phyloP scores from a whole-genome alignment of 768 basidiomycete species.

The Tulasnella sp. region DNA sequence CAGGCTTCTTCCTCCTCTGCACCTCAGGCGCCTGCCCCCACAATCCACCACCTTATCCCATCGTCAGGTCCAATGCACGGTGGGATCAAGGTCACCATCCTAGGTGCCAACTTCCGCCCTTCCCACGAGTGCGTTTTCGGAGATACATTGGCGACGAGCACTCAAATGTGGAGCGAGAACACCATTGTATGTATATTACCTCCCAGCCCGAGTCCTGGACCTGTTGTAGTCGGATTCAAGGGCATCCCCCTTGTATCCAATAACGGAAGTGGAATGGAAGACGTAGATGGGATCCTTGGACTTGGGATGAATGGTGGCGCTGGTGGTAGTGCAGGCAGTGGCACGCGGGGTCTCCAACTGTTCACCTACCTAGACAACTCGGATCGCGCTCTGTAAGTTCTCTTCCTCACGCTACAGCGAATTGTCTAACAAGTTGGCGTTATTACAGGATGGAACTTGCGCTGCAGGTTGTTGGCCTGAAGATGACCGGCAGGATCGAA shows the following conservation, averaged over 20 bases:
- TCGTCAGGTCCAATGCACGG: slow-evolving; percentile 78
- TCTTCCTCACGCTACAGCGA: neutral
- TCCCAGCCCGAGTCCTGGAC: slow-evolving; percentile 66
- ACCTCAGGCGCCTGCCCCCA: slow-evolving; percentile 4
- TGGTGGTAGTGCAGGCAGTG: slow-evolving; percentile 23
- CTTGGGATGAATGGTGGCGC: neutral
- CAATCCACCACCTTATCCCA: slow-evolving; percentile 75
- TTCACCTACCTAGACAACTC: slow-evolving; percentile 90
- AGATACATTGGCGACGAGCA: slow-evolving; percentile 65
- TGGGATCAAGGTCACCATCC: slow-evolving; percentile 87
- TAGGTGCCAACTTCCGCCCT: slow-evolving; percentile 71
- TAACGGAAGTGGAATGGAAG: neutral
- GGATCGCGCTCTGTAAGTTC: slow-evolving; percentile 71
- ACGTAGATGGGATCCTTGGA: slow-evolving; percentile 2
- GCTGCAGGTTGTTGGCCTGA: slow-evolving; percentile 86
- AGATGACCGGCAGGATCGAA: slow-evolving; percentile 93
- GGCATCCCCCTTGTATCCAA: slow-evolving; percentile 36
- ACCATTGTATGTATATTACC: slow-evolving; percentile 87
- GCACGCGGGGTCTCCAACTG: slow-evolving; percentile 39
- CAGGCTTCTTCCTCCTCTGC: neutral
- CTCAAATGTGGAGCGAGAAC: slow-evolving; percentile 85
- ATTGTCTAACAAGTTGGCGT: slow-evolving; percentile 16
- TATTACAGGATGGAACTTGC: slow-evolving; percentile 80
- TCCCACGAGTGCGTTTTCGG: slow-evolving; percentile 72
- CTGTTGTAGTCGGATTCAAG: slow-evolving; percentile 83